Evolutionary conservation across 2,329 filamentous ascomycete species (phyloP).

Genomic region (Fusarium pininemorale): DNA sequence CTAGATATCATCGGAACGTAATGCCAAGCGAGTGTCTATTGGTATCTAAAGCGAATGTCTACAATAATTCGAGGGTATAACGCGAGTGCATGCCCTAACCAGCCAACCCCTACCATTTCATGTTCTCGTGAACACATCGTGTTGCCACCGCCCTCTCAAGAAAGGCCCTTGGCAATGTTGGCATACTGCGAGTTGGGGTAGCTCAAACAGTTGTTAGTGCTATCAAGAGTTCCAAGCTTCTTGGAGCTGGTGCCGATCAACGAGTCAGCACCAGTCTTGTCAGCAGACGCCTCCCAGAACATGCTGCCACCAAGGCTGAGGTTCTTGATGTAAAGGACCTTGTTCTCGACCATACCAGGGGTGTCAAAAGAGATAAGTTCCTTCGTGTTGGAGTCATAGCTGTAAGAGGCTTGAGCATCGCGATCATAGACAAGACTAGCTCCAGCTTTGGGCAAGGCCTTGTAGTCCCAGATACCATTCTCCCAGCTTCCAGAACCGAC

Average conservation of each 20-base stretch:
- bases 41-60: background rate
- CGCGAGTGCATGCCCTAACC: too few species aligned
- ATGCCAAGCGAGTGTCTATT: background rate
- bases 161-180: constrained; percentile 52
- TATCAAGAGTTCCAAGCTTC: constrained; percentile 53
- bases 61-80: background rate
- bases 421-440: constrained; percentile 66
- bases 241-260: constrained; percentile 64
- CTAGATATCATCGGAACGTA: background rate
- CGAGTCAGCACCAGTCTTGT: constrained; percentile 66
- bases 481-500: constrained; percentile 77
- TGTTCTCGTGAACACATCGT: background rate
- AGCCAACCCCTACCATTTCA: background rate
- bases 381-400: constrained; percentile 67
- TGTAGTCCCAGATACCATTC: constrained; percentile 81
- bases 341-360: constrained; percentile 64
- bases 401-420: constrained; percentile 71
- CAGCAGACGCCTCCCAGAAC: constrained; percentile 85
- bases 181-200: constrained; percentile 64
- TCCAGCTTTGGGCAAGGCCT: constrained; percentile 72
- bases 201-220: constrained; percentile 56
- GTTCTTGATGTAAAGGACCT: constrained; percentile 70
- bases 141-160: background rate
- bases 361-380: constrained; percentile 79
- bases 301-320: constrained; percentile 76